phyloP scores from a whole-genome alignment of 78 protist species.

The Emiliania huxleyi region DNA sequence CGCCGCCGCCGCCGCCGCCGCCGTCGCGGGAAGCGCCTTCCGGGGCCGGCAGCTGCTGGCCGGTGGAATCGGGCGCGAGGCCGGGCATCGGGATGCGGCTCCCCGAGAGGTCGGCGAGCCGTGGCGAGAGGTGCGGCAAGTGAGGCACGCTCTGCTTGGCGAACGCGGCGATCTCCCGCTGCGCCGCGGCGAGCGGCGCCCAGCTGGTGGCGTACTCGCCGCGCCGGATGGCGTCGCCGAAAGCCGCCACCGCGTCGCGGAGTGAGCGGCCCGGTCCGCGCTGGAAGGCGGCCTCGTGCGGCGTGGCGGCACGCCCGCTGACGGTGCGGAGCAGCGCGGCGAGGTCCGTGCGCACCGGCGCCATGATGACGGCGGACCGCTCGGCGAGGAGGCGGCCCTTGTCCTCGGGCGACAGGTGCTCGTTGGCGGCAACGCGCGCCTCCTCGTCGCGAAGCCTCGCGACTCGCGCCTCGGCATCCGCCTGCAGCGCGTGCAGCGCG shows the following conservation, averaged over 20 bases:
- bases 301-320: neutral
- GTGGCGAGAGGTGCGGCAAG: neutral
- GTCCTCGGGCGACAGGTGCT: neutral
- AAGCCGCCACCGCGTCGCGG: neutral
- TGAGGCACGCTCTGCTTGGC: neutral
- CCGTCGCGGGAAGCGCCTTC: no score
- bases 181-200: neutral
- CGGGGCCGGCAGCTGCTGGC: no score
- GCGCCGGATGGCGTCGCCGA: neutral
- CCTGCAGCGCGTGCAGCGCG: neutral
- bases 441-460: neutral
- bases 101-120: neutral
- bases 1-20: no score
- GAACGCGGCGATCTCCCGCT: neutral
- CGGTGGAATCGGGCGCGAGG: neutral
- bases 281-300: neutral
- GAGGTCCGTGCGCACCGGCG: neutral
- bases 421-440: neutral
- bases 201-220: neutral
- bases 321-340: neutral
- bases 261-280: neutral
- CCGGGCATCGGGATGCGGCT: slow-evolving; percentile 42
- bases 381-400: slow-evolving; percentile 25
- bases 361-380: neutral
- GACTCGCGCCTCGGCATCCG: neutral